Evolutionary conservation across 129 eudicot genomes (phyloP), one percentile per base, ranked within the genome.

Genomic region (Helianthus tuberosus): DNA sequence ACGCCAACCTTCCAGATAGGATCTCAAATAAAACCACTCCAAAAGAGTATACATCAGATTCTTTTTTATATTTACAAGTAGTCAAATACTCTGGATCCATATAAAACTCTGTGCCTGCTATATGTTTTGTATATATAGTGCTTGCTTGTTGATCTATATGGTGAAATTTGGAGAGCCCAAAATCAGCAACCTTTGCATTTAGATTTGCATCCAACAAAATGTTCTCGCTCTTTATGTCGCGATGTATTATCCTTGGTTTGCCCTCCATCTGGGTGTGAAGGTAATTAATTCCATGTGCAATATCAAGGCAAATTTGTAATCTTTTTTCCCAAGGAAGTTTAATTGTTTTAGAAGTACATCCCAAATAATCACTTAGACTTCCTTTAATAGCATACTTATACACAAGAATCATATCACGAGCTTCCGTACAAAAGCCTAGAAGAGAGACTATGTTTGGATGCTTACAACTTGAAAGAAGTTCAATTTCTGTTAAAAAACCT

Each of bases 181-280:
- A 73, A 27, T 70, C 75, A 1, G 75, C 60, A 70, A 70, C 17
- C 57, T 70, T 70, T 5, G 75, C 75, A 6, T 44, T 25, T 66
- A 38, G 58, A 5, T 57, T 16, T 5, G 41, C 14, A 11, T 16
- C 54, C 41, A 72, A n/a, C 52, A 72, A 72, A 20, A 72, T 58
- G 10, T 72, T 72, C 0, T 11, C 52, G 3, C 65, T 58, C 11
- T 71, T 71, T 8, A 71, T 17, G 38, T 71, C 75, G 4, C 75
- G 75, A 11, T 71, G 75, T 3, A 53, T 16, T 47, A 72, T 72
- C 53, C 41, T 49, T 44, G 35, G 39, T 10, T 29, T 3, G 1
- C 13, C 41, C 50, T 27, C 17, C 25, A 35, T 17, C 12, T 0
- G 13, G 17, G 20, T 15, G 27, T 71, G 75, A 43, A 72, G 67